Evolutionary conservation across 106 monocot species (phyloP).

Genomic region (Phalaenopsis aphrodite): DNA sequence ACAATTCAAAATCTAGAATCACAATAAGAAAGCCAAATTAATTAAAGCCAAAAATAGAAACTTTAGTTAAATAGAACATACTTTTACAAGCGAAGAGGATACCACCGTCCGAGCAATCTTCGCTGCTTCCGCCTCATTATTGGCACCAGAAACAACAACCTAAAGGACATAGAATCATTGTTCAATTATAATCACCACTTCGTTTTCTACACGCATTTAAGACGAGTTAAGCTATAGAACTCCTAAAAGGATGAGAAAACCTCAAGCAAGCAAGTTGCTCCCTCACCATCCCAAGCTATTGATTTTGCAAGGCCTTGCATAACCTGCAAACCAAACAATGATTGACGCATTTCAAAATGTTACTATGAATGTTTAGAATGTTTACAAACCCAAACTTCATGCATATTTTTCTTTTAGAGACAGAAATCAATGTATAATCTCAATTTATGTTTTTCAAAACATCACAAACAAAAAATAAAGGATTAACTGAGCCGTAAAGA

Average conservation of each 20-base stretch:
- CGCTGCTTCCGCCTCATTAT: constrained; percentile 67
- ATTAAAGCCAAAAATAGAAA: constrained; percentile 6
- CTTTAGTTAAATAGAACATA: constrained; percentile 6
- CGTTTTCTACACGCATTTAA: not conserved
- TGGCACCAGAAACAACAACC: constrained; percentile 73
- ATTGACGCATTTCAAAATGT: not conserved
- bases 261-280: constrained; percentile 98
- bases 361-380: not conserved
- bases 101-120: constrained; percentile 88
- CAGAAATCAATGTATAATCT: not conserved
- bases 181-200: not conserved
- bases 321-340: constrained; percentile 46
- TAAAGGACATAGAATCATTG: constrained; percentile 10
- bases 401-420: not conserved
- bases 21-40: not conserved
- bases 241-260: constrained; percentile 25
- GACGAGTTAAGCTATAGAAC: not conserved
- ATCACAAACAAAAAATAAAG: not conserved
- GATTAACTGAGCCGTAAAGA: not conserved
- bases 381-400: not conserved
- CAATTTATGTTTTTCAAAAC: not conserved
- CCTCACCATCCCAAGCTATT: constrained; percentile 98
- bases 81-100: constrained; percentile 95
- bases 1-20: not conserved
- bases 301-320: constrained; percentile 99